Evolutionary conservation across 768 basidiomycete species (phyloP).

Genomic region (Russula sp.): DNA sequence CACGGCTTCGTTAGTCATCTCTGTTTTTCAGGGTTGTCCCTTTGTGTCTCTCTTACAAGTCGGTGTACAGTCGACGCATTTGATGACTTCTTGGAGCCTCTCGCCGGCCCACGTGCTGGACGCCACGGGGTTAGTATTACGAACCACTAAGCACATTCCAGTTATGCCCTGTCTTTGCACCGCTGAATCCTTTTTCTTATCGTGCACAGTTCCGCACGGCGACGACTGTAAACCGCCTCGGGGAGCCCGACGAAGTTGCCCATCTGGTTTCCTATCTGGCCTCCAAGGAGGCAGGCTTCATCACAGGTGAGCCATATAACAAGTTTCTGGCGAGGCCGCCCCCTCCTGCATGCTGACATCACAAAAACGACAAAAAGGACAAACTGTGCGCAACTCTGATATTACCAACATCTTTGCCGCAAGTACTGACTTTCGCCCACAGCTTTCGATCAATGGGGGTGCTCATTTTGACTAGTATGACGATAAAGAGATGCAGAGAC

Average conservation of each 20-base stretch:
- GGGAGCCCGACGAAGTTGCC: constrained; percentile 21
- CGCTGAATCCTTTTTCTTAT: background rate
- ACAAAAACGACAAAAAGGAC: constrained; percentile 4
- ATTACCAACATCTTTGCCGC: background rate
- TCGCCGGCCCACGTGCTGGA: background rate
- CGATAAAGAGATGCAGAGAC: background rate
- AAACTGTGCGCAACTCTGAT: background rate
- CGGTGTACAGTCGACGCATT: background rate
- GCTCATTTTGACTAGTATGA: background rate
- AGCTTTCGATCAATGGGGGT: constrained; percentile 16
- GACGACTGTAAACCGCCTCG: constrained; percentile 3
- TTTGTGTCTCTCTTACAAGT: background rate
- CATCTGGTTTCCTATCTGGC: constrained; percentile 23
- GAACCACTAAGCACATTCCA: no score
- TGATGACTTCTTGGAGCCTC: constrained; percentile 12
- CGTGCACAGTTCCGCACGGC: background rate
- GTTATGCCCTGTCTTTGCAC: background rate
- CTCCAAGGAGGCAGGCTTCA: constrained; percentile 19
- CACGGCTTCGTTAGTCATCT: constrained; percentile 19
- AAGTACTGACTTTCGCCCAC: background rate
- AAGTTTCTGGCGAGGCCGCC: background rate
- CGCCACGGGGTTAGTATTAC: constrained; percentile 2
- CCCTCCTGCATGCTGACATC: background rate
- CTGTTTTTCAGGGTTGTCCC: background rate
- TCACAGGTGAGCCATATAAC: constrained; percentile 18